Percentiles rank a stretch among this genome's conserved stretches.
These are phyloP conservation scores for Pichia occidentalis DNA, from an alignment of 805 yeast genomes.

Conservation along the genomic window DNA sequence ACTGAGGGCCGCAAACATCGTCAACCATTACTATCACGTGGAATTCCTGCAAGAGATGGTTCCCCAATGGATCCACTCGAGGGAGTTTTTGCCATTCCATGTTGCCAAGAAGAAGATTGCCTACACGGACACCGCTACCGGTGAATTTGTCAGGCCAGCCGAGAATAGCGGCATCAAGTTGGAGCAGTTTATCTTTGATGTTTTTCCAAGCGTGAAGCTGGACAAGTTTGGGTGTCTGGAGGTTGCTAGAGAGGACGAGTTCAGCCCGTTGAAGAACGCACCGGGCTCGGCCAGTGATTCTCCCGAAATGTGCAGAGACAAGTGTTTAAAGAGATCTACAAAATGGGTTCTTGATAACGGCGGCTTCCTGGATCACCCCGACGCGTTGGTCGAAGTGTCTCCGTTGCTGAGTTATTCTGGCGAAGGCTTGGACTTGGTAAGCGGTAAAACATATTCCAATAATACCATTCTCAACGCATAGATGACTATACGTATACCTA, in stretches of 20 bases:
- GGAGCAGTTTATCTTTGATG: slow-evolving; percentile 96
- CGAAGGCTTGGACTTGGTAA: slow-evolving; percentile 63
- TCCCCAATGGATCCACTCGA: slow-evolving; percentile 64
- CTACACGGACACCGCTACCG: slow-evolving; percentile 41
- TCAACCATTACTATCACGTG: slow-evolving; percentile 89
- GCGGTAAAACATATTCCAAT: no score
- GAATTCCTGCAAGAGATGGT: slow-evolving; percentile 55
- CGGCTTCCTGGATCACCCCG: slow-evolving; percentile 44
- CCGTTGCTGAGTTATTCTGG: slow-evolving; percentile 70
- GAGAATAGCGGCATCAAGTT: slow-evolving; percentile 86
- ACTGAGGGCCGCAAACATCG: slow-evolving; percentile 93
- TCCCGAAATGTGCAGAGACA: slow-evolving; percentile 70
- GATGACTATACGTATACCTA: no score
- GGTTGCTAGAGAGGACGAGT: slow-evolving; percentile 78
- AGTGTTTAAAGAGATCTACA: slow-evolving; percentile 60
- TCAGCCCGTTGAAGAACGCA: slow-evolving; percentile 91
- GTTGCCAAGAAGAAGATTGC: slow-evolving; percentile 84
- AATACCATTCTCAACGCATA: no score
- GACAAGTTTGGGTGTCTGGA: slow-evolving; percentile 83
- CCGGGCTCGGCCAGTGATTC: slow-evolving; percentile 77
- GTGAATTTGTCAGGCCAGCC: slow-evolving; percentile 50
- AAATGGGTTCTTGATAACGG: slow-evolving; percentile 70
- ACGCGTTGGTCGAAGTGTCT: slow-evolving; percentile 64
- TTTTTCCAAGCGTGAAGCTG: slow-evolving; percentile 72
- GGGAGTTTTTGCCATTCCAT: slow-evolving; percentile 78